Percentiles rank a stretch among this genome's conserved stretches.
Conservation (phyloP, 129 eudicot species). For the Pittosporum tobira region DNA sequence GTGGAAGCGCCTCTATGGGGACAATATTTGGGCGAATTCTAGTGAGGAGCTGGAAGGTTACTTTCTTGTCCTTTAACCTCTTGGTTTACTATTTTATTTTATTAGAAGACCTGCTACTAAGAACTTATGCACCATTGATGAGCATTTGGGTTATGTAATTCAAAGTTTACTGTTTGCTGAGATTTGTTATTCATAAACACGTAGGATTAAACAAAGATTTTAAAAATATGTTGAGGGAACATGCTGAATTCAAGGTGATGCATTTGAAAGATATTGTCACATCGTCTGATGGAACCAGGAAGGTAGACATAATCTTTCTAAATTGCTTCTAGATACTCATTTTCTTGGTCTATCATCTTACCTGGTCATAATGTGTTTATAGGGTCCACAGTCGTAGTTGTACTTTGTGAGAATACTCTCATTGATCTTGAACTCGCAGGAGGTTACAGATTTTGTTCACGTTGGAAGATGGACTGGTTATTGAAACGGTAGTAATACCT, state of each 20-base stretch:
- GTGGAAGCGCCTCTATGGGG: conserved; percentile 85
- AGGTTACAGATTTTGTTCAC: conserved; percentile 79
- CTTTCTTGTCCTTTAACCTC: background rate
- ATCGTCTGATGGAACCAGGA: conserved; percentile 89
- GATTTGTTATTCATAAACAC: background rate
- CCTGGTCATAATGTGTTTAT: background rate
- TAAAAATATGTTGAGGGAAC: conserved; percentile 46
- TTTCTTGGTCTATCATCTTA: background rate
- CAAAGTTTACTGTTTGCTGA: background rate
- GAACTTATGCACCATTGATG: background rate
- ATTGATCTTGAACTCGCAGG: conserved; percentile 61
- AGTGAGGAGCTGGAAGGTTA: conserved; percentile 74
- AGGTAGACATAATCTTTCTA: conserved; percentile 46
- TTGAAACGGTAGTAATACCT: conserved; percentile 84
- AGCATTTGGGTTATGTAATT: background rate
- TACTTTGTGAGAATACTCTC: conserved; percentile 36
- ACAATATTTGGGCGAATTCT: conserved; percentile 71
- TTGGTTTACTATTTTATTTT: background rate
- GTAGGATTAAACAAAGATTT: conserved; percentile 82
- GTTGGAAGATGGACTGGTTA: conserved; percentile 75
- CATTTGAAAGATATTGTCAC: conserved; percentile 55
- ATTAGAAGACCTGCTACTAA: background rate
- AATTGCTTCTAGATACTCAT: conserved; percentile 11
- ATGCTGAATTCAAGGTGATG: conserved; percentile 62
- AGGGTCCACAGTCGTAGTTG: conserved; percentile 1